Conservation (phyloP, 2,329 filamentous ascomycete genomes). For the Emericellopsis cladophorae region DNA sequence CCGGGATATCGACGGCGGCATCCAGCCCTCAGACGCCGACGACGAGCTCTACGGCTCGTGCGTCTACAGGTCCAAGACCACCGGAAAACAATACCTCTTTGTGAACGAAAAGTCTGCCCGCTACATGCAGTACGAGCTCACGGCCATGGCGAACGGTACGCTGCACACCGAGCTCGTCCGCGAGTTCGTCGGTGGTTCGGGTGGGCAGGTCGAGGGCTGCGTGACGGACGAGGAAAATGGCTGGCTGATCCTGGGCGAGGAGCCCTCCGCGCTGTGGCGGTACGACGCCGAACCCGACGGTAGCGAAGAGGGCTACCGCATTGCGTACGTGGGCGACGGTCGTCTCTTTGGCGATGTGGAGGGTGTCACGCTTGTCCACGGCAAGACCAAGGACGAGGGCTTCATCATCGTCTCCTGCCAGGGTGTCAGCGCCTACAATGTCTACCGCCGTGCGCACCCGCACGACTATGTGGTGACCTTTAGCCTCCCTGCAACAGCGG, state of each 20-base stretch:
- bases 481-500: constrained; percentile 26
- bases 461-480: constrained; percentile 37
- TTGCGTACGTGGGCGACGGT: constrained; percentile 31
- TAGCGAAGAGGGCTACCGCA: constrained; percentile 16
- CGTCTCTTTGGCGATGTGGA: constrained; percentile 39
- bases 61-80: constrained; percentile 31
- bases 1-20: constrained; percentile 26
- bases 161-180: constrained; percentile 33
- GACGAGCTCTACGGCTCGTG: constrained; percentile 40
- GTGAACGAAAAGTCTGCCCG: constrained; percentile 39
- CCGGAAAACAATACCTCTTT: constrained; percentile 37
- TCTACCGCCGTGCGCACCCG: constrained; percentile 33
- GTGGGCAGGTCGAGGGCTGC: constrained; percentile 41
- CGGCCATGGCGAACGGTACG: constrained; percentile 22
- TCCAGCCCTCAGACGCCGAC: constrained; percentile 28
- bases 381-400: constrained; percentile 25
- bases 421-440: constrained; percentile 37
- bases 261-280: constrained; percentile 36
- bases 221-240: constrained; percentile 37
- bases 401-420: constrained; percentile 40
- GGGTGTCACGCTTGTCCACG: constrained; percentile 36
- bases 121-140: constrained; percentile 41
- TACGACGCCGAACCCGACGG: constrained; percentile 36
- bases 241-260: constrained; percentile 37
- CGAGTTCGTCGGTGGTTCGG: constrained; percentile 35